Conservation (phyloP, 495 filamentous ascomycete genomes). For the Aspergillus incahuasiensis region DNA sequence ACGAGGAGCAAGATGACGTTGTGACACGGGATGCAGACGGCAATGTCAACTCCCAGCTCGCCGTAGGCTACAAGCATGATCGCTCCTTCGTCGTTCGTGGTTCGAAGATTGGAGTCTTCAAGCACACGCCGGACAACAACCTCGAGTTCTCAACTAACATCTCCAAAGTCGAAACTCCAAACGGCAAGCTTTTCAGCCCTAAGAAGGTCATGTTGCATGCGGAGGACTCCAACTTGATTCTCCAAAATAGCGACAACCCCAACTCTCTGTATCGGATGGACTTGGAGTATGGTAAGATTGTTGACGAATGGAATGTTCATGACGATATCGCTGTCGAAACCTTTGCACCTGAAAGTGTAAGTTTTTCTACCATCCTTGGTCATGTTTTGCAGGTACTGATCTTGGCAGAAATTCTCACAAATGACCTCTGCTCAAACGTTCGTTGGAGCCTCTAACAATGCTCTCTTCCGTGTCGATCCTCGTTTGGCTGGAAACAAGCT, state of each 20-base stretch:
- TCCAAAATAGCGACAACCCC: conserved; percentile 79
- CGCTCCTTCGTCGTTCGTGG: conserved; percentile 95
- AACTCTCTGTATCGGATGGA: conserved; percentile 98
- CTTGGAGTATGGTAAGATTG: conserved; percentile 96
- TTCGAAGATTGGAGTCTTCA: conserved; percentile 97
- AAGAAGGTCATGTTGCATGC: conserved; percentile 98
- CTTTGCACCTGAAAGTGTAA: conserved; percentile 82
- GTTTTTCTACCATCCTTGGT: conserved; percentile 11
- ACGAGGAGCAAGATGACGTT: conserved; percentile 87
- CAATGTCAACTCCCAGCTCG: conserved; percentile 88
- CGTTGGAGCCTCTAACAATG: conserved; percentile 84
- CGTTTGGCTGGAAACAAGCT: conserved; percentile 88
- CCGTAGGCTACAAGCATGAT: conserved; percentile 98
- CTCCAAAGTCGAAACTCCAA: conserved; percentile 87
- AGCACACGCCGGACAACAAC: conserved; percentile 87
- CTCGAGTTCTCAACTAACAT: conserved; percentile 97
- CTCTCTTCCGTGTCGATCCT: conserved; percentile 90
- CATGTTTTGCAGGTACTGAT: conserved; percentile 23
- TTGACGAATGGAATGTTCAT: conserved; percentile 99
- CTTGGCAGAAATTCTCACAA: conserved; percentile 81
- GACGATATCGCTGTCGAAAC: conserved; percentile 90
- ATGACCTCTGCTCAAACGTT: conserved; percentile 96
- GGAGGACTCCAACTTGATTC: conserved; percentile 86
- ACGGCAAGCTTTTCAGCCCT: conserved; percentile 83
- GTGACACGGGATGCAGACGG: conserved; percentile 67